These are phyloP conservation scores for Saposhnikovia divaricata DNA, from an alignment of 129 eudicot genomes.

Conservation along the genomic window DNA sequence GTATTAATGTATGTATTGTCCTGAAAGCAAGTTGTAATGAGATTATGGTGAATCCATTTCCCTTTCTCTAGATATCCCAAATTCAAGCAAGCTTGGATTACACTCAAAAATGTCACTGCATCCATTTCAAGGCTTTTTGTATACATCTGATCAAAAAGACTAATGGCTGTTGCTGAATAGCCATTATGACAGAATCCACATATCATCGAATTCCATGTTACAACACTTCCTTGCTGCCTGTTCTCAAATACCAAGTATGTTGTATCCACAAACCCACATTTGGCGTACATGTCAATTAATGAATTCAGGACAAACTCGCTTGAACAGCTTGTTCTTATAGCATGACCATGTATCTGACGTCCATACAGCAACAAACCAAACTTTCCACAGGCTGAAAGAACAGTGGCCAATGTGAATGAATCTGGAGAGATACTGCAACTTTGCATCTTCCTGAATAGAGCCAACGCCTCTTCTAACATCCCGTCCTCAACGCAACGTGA, in stretches of 20 bases:
- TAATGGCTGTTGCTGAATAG: constrained; percentile 30
- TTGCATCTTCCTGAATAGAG: constrained; percentile 45
- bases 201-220: constrained; percentile 78
- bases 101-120: constrained; percentile 54
- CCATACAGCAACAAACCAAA: constrained; percentile 35
- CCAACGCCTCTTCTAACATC: constrained; percentile 36
- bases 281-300: constrained; percentile 63
- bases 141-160: constrained; percentile 51
- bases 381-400: constrained; percentile 54
- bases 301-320: constrained; percentile 65
- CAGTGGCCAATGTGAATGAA: constrained; percentile 51
- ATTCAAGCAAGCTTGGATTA: constrained; percentile 69
- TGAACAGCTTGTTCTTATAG: constrained; percentile 31
- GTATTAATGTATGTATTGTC: constrained; percentile 50
- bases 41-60: constrained; percentile 63
- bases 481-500: constrained; percentile 49
- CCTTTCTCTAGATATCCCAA: constrained; percentile 55
- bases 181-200: constrained; percentile 54
- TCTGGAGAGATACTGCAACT: constrained; percentile 34
- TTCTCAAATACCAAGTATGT: constrained; percentile 37
- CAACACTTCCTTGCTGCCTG: constrained; percentile 28
- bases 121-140: constrained; percentile 42
- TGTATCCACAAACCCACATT: constrained; percentile 43
- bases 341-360: constrained; percentile 46
- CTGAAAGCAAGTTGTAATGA: constrained; percentile 28